Conservation (phyloP, 1,284 basidiomycete genomes). For the Kwoniella shivajii region DNA sequence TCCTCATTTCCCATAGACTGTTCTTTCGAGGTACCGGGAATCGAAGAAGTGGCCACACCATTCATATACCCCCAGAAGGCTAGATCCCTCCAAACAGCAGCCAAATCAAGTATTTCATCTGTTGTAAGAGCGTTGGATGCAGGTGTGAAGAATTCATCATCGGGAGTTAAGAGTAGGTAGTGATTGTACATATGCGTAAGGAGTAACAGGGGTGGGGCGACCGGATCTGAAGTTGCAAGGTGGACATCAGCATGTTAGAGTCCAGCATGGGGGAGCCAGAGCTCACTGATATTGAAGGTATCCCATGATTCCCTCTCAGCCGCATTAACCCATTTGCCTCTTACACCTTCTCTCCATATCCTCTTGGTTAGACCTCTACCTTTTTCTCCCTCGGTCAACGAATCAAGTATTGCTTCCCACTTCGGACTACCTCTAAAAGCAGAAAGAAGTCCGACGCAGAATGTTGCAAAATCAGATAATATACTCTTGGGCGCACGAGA, state of each 20-base stretch:
- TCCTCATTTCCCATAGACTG: conserved; percentile 59
- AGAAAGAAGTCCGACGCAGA: conserved; percentile 51
- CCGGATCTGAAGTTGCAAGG: conserved; percentile 41
- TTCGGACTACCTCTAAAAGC: conserved; percentile 61
- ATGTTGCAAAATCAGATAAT: conserved; percentile 35
- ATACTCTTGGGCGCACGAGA: conserved; percentile 16
- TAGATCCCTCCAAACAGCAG: conserved; percentile 51
- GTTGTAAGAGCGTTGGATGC: conserved; percentile 70
- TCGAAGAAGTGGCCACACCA: conserved; percentile 41
- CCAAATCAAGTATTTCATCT: conserved; percentile 70
- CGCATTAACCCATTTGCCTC: conserved; percentile 57
- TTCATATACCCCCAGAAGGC: conserved; percentile 52
- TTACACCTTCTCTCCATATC: conserved; percentile 70
- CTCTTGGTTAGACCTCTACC: conserved; percentile 63
- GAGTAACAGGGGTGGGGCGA: conserved; percentile 72
- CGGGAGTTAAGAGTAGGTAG: conserved; percentile 85
- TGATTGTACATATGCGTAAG: conserved; percentile 83
- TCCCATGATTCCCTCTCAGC: conserved; percentile 58
- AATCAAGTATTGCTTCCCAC: conserved; percentile 58
- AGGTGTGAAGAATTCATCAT: conserved; percentile 88
- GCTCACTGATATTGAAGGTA: conserved; percentile 55
- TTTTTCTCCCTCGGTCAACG: conserved; percentile 46
- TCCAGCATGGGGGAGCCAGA: neutral
- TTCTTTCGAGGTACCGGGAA: conserved; percentile 9
- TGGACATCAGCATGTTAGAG: conserved; percentile 3